phyloP scores from a whole-genome alignment of 73 alveolate genomes.

The Paramecium biaurelia region DNA sequence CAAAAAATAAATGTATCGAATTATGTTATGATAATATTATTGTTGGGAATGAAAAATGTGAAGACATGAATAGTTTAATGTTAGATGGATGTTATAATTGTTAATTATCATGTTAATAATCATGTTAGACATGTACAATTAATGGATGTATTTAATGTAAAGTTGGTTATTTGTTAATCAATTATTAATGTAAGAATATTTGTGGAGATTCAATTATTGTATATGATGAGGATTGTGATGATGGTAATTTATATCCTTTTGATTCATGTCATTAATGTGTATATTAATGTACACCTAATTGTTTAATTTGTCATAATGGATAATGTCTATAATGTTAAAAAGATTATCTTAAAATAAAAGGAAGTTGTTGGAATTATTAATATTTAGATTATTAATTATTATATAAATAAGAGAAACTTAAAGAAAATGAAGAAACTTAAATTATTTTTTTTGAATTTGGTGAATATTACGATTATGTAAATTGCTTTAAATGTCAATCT shows the following conservation, averaged over 20 bases:
- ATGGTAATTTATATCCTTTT: not conserved
- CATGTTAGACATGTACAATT: not conserved
- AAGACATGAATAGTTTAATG: not conserved
- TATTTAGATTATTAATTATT: not conserved
- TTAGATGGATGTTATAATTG: conserved; percentile 3
- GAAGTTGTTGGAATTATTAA: not conserved
- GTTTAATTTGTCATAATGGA: not conserved
- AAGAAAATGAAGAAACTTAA: not conserved
- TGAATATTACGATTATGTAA: not conserved
- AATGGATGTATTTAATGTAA: not conserved
- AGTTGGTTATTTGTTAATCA: not conserved
- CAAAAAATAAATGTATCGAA: not conserved
- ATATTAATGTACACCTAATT: not conserved
- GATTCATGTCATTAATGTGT: not conserved
- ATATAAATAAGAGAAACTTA: not conserved
- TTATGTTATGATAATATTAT: not conserved
- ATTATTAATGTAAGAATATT: not conserved
- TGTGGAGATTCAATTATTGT: conserved; percentile 14
- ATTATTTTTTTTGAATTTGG: not conserved
- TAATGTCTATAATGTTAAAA: not conserved
- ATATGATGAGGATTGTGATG: not conserved
- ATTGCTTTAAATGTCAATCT: not conserved
- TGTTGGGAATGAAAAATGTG: not conserved
- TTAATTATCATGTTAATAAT: not conserved
- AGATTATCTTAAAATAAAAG: not conserved